phyloP scores from a whole-genome alignment of 495 filamentous ascomycete genomes.

The Astrocystis sublimbata region DNA sequence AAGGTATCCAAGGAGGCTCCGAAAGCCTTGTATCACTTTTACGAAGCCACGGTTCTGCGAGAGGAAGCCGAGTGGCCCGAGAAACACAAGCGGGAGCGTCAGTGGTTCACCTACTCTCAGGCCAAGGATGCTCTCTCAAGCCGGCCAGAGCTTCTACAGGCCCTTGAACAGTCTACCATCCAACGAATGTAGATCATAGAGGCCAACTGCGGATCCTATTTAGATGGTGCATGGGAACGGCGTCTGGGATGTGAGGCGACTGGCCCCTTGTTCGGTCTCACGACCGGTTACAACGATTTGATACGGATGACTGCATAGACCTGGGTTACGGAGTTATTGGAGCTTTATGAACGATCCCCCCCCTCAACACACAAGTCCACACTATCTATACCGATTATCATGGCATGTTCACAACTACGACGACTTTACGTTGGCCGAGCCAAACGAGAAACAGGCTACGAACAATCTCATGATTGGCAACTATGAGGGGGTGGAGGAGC shows the following conservation, averaged over 20 bases:
- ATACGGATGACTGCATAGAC: slow-evolving; percentile 31
- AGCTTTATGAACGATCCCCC: slow-evolving; percentile 16
- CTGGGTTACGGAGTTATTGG: slow-evolving; percentile 33
- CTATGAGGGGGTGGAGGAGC: slow-evolving; percentile 1
- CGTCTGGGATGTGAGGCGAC: slow-evolving; percentile 15
- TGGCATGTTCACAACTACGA: slow-evolving; percentile 12
- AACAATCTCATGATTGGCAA: not conserved
- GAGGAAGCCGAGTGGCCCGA: slow-evolving; percentile 91
- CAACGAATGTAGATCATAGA: slow-evolving; percentile 29
- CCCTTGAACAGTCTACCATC: slow-evolving; percentile 80
- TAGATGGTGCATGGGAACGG: slow-evolving; percentile 13
- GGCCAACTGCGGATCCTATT: slow-evolving; percentile 11
- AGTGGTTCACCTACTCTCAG: slow-evolving; percentile 83
- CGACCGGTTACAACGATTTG: slow-evolving; percentile 9
- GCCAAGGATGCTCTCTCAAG: slow-evolving; percentile 73
- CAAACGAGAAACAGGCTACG: not conserved
- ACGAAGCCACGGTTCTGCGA: slow-evolving; percentile 77
- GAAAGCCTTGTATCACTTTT: slow-evolving; percentile 82
- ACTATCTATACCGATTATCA: no score
- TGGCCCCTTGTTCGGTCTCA: slow-evolving; percentile 6
- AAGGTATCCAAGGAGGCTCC: slow-evolving; percentile 64
- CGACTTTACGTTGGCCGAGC: not conserved
- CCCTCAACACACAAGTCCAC: no score
- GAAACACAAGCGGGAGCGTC: slow-evolving; percentile 82
- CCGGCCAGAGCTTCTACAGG: slow-evolving; percentile 85